These are phyloP conservation scores for Epichloe brachyelytri DNA, from an alignment of 2,329 filamentous ascomycete genomes.

Conservation along the genomic window DNA sequence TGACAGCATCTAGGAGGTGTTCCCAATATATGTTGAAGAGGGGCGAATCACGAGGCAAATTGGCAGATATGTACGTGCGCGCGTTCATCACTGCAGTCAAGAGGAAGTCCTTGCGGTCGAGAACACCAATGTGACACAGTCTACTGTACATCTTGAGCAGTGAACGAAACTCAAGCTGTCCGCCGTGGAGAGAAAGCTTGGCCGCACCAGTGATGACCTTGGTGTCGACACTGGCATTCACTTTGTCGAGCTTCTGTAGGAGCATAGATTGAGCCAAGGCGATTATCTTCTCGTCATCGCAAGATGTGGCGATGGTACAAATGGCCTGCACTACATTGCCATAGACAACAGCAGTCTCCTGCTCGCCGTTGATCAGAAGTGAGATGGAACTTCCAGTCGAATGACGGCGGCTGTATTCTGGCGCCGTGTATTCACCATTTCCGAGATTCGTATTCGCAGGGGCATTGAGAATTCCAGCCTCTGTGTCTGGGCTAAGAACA, in stretches of 20 bases:
- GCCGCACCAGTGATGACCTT: conserved; percentile 78
- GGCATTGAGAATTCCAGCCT: conserved; percentile 40
- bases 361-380: conserved; percentile 58
- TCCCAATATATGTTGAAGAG: conserved; percentile 75
- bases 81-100: conserved; percentile 66
- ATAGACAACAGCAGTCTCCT: conserved; percentile 66
- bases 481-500: conserved; percentile 64
- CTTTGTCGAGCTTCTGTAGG: conserved; percentile 84
- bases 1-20: conserved; percentile 72
- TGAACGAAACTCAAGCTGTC: conserved; percentile 70
- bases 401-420: conserved; percentile 41
- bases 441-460: conserved; percentile 29
- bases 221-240: conserved; percentile 67
- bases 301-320: conserved; percentile 72
- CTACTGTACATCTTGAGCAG: conserved; percentile 73
- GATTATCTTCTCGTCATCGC: conserved; percentile 81
- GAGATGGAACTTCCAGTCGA: conserved; percentile 69
- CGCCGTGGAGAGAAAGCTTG: conserved; percentile 61
- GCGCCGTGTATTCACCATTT: conserved; percentile 24
- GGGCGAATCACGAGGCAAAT: conserved; percentile 53
- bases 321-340: conserved; percentile 91
- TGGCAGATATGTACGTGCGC: conserved; percentile 63
- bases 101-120: conserved; percentile 53
- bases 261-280: conserved; percentile 91
- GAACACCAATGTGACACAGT: conserved; percentile 59